Evolutionary conservation across 2,329 filamentous ascomycete species (phyloP).

Genomic region (Pseudocercospora ulei): DNA sequence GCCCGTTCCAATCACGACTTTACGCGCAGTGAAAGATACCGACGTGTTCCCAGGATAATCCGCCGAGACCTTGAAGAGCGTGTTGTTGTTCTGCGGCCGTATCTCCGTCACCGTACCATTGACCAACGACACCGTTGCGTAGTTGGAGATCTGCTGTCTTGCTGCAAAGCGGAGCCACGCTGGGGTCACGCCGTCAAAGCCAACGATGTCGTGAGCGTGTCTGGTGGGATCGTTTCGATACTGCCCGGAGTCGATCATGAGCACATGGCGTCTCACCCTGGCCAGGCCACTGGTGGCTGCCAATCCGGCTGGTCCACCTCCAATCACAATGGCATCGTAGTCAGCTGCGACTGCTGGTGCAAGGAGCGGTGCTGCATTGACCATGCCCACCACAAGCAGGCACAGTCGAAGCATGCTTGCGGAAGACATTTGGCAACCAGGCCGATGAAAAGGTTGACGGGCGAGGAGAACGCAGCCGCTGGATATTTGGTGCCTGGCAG

Average conservation of each 20-base stretch:
- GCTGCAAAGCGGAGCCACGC: constrained; percentile 20
- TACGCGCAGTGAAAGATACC: constrained; percentile 17
- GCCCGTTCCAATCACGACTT: constrained; percentile 24
- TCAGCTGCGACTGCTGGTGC: constrained; percentile 9
- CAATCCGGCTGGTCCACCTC: constrained; percentile 23
- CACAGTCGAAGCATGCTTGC: background rate
- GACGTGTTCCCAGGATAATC: constrained; percentile 12
- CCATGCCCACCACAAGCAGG: background rate
- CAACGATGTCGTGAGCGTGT: constrained; percentile 20
- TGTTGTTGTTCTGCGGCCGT: constrained; percentile 12
- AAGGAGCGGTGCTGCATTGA: constrained; percentile 7
- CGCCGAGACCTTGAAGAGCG: constrained; percentile 11
- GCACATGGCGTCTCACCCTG: constrained; percentile 23
- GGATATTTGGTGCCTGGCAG: too few relatives aligned
- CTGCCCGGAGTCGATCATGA: constrained; percentile 20
- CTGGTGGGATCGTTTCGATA: constrained; percentile 26
- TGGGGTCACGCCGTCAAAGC: constrained; percentile 25
- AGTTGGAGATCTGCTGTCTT: constrained; percentile 22
- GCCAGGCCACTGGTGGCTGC: constrained; percentile 22
- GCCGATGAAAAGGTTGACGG: too few relatives aligned
- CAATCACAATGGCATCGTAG: constrained; percentile 19
- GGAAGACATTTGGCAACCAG: background rate
- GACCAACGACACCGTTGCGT: constrained; percentile 15
- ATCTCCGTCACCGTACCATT: constrained; percentile 14
- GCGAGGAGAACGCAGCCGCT: too few relatives aligned